These are phyloP conservation scores for Funneliformis caledonium DNA, from an alignment of 371 early-diverging fungal species.

Conservation along the genomic window DNA sequence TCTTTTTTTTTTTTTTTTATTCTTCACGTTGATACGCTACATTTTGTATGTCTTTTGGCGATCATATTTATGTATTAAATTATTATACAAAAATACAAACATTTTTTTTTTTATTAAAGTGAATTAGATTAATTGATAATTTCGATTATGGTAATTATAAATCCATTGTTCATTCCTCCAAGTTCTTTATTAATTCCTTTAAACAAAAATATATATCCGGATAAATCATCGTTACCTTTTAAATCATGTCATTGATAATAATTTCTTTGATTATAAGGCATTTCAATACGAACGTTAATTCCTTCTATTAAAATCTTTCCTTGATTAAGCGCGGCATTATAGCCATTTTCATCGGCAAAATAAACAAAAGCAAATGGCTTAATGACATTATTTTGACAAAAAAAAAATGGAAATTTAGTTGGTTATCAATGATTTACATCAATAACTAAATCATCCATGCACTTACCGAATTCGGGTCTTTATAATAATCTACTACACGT, in stretches of 20 bases:
- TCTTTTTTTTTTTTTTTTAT: too few relatives aligned
- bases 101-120: too few relatives aligned
- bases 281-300: not conserved
- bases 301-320: not conserved
- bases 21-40: too few relatives aligned
- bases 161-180: too few relatives aligned
- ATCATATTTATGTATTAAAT: too few relatives aligned
- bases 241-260: not conserved
- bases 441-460: not conserved
- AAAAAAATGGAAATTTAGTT: not conserved
- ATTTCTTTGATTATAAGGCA: not conserved
- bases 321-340: not conserved
- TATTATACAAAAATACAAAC: too few relatives aligned
- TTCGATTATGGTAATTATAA: too few relatives aligned
- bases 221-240: too few relatives aligned
- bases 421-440: not conserved
- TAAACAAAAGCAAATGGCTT: not conserved
- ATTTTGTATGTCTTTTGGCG: too few relatives aligned
- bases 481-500: not conserved
- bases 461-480: not conserved
- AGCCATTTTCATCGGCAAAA: not conserved
- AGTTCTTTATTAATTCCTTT: too few relatives aligned
- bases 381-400: not conserved
- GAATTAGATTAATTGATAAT: too few relatives aligned
- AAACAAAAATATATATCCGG: too few relatives aligned